phyloP scores from a whole-genome alignment of 2,329 filamentous ascomycete genomes.

The Phialophora tarda region DNA sequence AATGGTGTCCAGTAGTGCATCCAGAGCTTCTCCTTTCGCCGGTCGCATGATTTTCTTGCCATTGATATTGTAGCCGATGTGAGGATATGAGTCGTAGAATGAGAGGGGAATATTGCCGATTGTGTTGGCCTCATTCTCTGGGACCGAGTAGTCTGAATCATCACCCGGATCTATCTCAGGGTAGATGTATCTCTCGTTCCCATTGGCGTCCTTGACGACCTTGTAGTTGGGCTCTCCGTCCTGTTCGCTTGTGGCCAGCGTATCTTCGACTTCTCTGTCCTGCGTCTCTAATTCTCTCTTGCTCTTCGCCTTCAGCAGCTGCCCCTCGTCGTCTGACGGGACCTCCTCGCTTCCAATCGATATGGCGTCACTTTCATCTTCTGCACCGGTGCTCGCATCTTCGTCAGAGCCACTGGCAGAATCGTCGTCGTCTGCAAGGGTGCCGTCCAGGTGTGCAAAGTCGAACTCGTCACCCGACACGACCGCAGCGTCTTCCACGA shows the following conservation, averaged over 20 bases:
- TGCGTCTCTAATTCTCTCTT: constrained; percentile 46
- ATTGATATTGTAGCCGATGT: constrained; percentile 98
- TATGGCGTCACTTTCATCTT: constrained; percentile 48
- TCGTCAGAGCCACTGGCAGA: constrained; percentile 48
- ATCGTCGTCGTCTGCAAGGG: constrained; percentile 52
- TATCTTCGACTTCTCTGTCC: constrained; percentile 55
- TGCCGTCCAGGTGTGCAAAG: constrained; percentile 50
- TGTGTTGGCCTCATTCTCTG: constrained; percentile 78
- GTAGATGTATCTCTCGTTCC: constrained; percentile 88
- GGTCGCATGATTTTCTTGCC: constrained; percentile 97
- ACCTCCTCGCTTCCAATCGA: constrained; percentile 32
- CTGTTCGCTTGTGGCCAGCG: constrained; percentile 49
- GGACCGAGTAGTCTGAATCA: constrained; percentile 93
- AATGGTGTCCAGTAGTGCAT: constrained; percentile 93
- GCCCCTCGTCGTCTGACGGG: constrained; percentile 42
- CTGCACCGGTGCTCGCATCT: constrained; percentile 23
- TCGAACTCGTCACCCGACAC: constrained; percentile 67
- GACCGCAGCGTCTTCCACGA: constrained; percentile 55
- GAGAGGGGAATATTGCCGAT: constrained; percentile 93
- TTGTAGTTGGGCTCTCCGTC: constrained; percentile 61
- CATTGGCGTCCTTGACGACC: constrained; percentile 81
- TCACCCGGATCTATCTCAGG: constrained; percentile 92
- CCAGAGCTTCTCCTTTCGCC: constrained; percentile 88
- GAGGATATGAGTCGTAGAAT: constrained; percentile 97
- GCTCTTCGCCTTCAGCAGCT: constrained; percentile 7